Conservation (phyloP, 768 basidiomycete genomes). For the Pisolithus marmoratus region DNA sequence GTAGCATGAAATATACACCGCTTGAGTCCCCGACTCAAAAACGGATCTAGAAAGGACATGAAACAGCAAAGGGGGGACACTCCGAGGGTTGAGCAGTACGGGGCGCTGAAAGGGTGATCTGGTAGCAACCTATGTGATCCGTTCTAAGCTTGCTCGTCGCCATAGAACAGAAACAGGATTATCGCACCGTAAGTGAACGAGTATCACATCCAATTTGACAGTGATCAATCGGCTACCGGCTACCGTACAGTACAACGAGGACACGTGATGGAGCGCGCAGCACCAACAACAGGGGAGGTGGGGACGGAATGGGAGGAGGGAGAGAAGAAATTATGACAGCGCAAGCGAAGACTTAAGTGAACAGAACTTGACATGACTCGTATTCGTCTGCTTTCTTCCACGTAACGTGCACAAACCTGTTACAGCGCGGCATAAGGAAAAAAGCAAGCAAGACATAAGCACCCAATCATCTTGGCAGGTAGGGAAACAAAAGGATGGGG, state of each 20-base stretch:
- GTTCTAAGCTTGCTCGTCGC: slow-evolving; percentile 20
- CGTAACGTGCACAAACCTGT: neutral
- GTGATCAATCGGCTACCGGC: slow-evolving; percentile 21
- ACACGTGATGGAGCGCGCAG: slow-evolving; percentile 7
- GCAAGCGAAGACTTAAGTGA: neutral
- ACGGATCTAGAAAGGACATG: too few species aligned
- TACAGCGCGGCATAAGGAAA: neutral
- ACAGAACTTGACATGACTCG: neutral
- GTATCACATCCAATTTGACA: slow-evolving; percentile 3
- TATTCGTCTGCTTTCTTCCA: slow-evolving; percentile 1
- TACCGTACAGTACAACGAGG: slow-evolving; percentile 52
- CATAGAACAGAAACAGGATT: slow-evolving; percentile 18
- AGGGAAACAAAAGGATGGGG: neutral
- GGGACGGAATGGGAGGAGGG: neutral
- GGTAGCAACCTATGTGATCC: neutral
- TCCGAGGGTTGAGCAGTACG: too few species aligned
- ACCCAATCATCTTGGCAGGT: neutral
- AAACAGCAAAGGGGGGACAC: neutral
- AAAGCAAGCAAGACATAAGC: neutral
- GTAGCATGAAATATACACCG: too few species aligned
- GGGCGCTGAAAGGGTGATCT: neutral
- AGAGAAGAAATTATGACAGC: neutral
- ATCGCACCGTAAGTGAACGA: slow-evolving; percentile 32
- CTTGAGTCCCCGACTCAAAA: too few species aligned
- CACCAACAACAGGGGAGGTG: neutral